Base-by-base conservation (phyloP, 306 rosid species). In the Vachellia pachyceras region DNA sequence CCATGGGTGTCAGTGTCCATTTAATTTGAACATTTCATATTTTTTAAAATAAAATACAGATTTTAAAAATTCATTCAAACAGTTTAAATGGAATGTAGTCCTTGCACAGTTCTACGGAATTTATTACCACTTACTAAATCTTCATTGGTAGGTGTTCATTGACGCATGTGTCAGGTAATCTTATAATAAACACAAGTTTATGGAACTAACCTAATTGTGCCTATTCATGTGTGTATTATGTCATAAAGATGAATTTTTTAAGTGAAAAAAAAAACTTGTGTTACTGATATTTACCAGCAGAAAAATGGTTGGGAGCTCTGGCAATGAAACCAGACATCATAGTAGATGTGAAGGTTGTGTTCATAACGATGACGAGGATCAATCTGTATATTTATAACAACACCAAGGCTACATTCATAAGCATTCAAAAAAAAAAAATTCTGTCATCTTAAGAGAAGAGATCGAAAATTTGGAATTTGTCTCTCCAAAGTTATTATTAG, bases 331-430 rank as follows among this genome's bases (percentile, higher is more conserved):
- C 98, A 92, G 42, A 83, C 86, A 82, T 87, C 77, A 82, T 94
- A 94, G 76, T 94, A 94, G 72, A 94, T 73, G 76, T 94, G 86
- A 57, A 94, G 85, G 83, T 92, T 94, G 85, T 94, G 98, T 5
- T 97, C 98, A 69, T 94, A 94, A 0, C 97, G 96, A 88, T 94
- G 98, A 14, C 96, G 94, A 4, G 97, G 97, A 91, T 94, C 98
- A 77, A 92, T 88, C 98, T 94, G 91, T 58, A 67, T 49, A 55
- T 8, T n/a, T n/a, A n/a, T n/a, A 55, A 47, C 1, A 37, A 35
- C 37, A 42, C 41, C 41, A 77, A 66, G 60, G 3, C 23, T 3
- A 73, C 5, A 73, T 45, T 49, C 40, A 50, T 44, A 75, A 4
- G 22, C 39, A 77, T 70, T 14, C 11, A 42, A 35, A 40, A 63